Evolutionary conservation across 2,329 filamentous ascomycete genomes (phyloP), one percentile per base, ranked within the genome.

Genomic region (Diaporthe humulicola): DNA sequence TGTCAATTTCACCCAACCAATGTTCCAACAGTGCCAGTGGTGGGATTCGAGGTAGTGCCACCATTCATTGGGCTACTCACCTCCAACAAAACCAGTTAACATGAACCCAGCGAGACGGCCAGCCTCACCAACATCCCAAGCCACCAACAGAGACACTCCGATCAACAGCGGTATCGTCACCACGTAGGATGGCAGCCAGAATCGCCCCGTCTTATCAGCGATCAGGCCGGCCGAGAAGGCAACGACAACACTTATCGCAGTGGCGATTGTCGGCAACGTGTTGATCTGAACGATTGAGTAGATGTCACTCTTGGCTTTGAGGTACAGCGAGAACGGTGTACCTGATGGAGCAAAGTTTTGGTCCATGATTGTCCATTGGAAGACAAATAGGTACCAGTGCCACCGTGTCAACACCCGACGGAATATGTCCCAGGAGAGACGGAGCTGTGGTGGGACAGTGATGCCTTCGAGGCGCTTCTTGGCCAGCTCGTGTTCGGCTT

Each of bases 61-160:
- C 1, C 1, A 6, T n/a, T 7, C 2, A 45, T 7, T 33, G 10
- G 7, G 28, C 3, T 8, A 30, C 60, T 50, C 19, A 66, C 60
- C 60, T 64, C 60, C 60, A n/a, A 66, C 60, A n/a, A 66, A 66
- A 15, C 60, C 60, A 66, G 60, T 66, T 28, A 66, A 5, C 60
- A 66, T 50, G 2, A 66, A 66, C 9, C 60, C 60, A n/a, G 60
- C 60, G 15, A 66, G 9, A 0, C 60, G 60, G 1, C 60, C 60
- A n/a, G 60, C 42, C 28, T 66, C 60, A 8, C 60, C 60, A 15
- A 50, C 42, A 50, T 66, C 25, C 60, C 60, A 66, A 17, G 60
- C 42, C 5, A 66, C 60, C 15, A 66, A 15, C 2, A 66, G 42
- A 33, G 60, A 66, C 22, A 66, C 28, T 12, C 60, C 60, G 40